phyloP scores from a whole-genome alignment of 176 grass and related monocot genomes.

The Carex myosuroides region DNA sequence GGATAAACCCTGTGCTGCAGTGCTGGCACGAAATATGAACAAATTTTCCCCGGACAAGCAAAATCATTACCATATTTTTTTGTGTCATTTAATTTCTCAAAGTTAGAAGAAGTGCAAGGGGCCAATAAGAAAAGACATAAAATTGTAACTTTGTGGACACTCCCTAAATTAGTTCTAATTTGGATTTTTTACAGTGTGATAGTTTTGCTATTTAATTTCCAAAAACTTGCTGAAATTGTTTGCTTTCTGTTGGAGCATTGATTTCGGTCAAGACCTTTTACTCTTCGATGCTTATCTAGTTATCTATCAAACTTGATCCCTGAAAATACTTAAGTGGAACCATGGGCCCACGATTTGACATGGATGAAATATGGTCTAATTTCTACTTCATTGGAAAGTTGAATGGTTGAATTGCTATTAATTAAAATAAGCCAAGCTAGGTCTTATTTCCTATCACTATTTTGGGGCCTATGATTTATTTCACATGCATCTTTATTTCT shows the following conservation, averaged over 20 bases:
- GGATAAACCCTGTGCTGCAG: too few relatives aligned
- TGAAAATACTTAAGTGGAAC: background rate
- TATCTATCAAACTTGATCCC: background rate
- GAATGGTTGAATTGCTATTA: background rate
- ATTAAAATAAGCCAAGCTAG: background rate
- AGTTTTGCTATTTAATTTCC: background rate
- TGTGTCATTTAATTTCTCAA: background rate
- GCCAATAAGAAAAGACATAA: background rate
- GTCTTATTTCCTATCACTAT: background rate
- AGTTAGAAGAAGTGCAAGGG: background rate
- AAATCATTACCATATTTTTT: background rate
- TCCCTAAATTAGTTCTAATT: background rate
- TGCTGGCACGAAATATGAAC: too few relatives aligned
- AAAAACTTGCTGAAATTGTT: background rate
- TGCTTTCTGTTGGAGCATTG: background rate
- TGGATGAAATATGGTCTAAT: background rate
- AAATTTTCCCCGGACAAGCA: too few relatives aligned
- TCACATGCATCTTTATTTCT: background rate
- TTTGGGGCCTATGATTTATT: background rate
- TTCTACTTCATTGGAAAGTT: background rate
- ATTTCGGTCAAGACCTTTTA: background rate
- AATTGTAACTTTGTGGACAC: background rate
- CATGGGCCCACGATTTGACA: background rate
- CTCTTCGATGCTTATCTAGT: background rate
- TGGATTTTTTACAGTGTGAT: background rate